Conservation (phyloP, 2,329 filamentous ascomycete genomes). For the Aquanectria penicillioides region DNA sequence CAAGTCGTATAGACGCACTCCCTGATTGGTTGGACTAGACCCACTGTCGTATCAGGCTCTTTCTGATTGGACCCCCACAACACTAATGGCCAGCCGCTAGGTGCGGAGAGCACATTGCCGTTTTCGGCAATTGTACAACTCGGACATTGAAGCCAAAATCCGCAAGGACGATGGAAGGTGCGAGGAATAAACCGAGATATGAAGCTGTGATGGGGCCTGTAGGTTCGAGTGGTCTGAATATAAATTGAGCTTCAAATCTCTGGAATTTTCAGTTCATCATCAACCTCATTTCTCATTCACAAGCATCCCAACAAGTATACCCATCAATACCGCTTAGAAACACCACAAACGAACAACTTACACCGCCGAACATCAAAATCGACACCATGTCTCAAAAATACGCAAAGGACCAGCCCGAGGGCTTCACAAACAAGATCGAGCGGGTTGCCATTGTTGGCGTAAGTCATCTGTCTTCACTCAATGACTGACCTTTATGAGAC, state of each 20-base stretch:
- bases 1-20: conserved; percentile 14
- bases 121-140: not conserved
- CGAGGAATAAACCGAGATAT: not conserved
- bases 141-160: conserved; percentile 18
- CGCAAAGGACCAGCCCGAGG: conserved; percentile 48
- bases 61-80: no score
- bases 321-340: no score
- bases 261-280: not conserved
- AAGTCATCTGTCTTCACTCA: conserved; percentile 39
- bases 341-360: no score
- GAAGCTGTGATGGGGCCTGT: not conserved
- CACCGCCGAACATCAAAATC: no score
- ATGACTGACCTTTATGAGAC: not conserved
- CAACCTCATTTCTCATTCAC: not conserved
- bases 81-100: not conserved
- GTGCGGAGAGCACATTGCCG: conserved; percentile 2
- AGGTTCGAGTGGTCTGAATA: not conserved
- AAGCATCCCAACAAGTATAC: not conserved
- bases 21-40: conserved; percentile 20
- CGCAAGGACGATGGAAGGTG: not conserved
- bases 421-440: conserved; percentile 54
- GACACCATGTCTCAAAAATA: conserved; percentile 39
- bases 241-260: not conserved
- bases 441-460: conserved; percentile 60
- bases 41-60: no score